Base-by-base conservation (phyloP, 768 basidiomycete species). In the Kwoniella heveanensis region DNA sequence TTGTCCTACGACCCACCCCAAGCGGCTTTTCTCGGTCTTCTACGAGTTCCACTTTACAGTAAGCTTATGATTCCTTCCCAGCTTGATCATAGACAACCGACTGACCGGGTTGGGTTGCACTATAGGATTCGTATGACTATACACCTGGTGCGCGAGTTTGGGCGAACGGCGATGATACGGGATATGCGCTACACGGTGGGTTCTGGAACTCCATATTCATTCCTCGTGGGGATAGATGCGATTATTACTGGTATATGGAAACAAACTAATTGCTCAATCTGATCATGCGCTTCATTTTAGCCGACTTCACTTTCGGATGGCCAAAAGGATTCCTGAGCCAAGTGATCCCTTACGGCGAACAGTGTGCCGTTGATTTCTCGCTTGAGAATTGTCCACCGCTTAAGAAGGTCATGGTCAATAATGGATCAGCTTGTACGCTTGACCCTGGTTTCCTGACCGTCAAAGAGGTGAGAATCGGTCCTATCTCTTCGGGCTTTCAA, bases 41-140 rank as follows among this genome's bases (percentile, higher is more conserved):
- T 81, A 79, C 75, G 80, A 81, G 57, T 79, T 79, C 65, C 71
- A 79, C 66, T 81, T 64, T 63, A 54, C 67, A 1, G 73, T 77
- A 27, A 76, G 39, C n/a, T n/a, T n/a, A n/a, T n/a, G n/a, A n/a
- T n/a, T n/a, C n/a, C n/a, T n/a, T n/a, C n/a, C n/a, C n/a, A n/a
- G n/a, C n/a, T n/a, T n/a, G n/a, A n/a, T n/a, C n/a, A n/a, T n/a
- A n/a, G n/a, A n/a, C n/a, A n/a, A n/a, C n/a, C n/a, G n/a, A n/a
- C n/a, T n/a, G n/a, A n/a, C n/a, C n/a, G n/a, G n/a, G n/a, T n/a
- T 73, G 78, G 51, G 74, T 76, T 73, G 29, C 74, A 73, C 76
- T 73, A 26, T 72, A 76, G 58, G 78, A 79, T 39, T 77, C 76
- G 73, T 78, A 75, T 9, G 54, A 60, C 7, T 66, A 69, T 25